Evolutionary conservation across 1,284 basidiomycete genomes (phyloP).

Genomic region (Pseudozyma sp.): DNA sequence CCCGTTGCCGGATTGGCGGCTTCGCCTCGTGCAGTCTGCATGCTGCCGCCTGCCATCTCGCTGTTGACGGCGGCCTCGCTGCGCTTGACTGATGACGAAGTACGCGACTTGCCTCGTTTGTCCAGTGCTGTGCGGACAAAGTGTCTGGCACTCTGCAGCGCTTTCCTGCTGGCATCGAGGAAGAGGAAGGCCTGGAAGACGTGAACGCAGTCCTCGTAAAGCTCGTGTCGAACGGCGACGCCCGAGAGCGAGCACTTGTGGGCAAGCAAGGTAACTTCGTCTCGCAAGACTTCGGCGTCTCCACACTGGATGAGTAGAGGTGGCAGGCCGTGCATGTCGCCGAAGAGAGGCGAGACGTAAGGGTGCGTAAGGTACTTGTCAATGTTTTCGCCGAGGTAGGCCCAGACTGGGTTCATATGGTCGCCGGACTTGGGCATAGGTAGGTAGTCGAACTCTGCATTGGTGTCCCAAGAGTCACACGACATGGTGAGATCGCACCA

Average conservation of each 20-base stretch:
- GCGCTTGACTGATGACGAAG: conserved; percentile 71
- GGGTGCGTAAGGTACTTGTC: conserved; percentile 92
- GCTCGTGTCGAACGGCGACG: conserved; percentile 87
- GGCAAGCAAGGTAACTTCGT: conserved; percentile 91
- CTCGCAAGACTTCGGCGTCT: conserved; percentile 91
- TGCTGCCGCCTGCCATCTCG: conserved; percentile 54
- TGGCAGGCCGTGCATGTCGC: conserved; percentile 85
- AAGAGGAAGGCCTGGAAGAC: conserved; percentile 69
- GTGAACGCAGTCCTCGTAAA: conserved; percentile 86
- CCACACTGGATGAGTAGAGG: conserved; percentile 93
- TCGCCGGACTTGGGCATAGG: conserved; percentile 75
- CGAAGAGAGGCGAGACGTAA: conserved; percentile 87
- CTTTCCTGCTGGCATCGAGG: conserved; percentile 67
- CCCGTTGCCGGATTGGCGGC: conserved; percentile 51
- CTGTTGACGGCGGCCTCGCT: conserved; percentile 72
- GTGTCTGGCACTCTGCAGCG: conserved; percentile 66
- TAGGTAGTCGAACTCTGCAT: conserved; percentile 74
- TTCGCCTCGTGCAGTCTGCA: conserved; percentile 54
- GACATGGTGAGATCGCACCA: conserved; percentile 85
- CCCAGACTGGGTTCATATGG: conserved; percentile 90
- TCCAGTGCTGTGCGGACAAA: conserved; percentile 68
- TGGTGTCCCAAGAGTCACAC: conserved; percentile 96
- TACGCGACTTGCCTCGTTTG: conserved; percentile 52
- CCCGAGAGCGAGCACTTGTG: conserved; percentile 91
- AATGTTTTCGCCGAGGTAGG: conserved; percentile 86